A percentile compares a stretch with the other conserved stretches of the same genome.
phyloP scores from a whole-genome alignment of 495 filamentous ascomycete genomes.

The Aspergillus ellipticus region DNA sequence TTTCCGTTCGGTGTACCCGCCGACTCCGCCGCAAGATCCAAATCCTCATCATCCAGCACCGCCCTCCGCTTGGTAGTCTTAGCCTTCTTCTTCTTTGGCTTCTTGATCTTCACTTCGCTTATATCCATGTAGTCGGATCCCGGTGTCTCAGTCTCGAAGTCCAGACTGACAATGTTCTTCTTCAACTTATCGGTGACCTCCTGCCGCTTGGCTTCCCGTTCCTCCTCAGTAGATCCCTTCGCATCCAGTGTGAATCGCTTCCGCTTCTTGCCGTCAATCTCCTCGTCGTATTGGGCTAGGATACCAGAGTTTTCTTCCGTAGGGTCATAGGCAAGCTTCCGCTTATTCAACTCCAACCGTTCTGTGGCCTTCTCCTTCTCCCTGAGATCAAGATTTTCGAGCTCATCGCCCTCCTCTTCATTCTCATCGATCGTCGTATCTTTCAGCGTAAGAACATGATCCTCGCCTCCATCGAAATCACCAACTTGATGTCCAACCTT shows the following conservation, averaged over 20 bases:
- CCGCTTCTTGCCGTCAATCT: constrained; percentile 86
- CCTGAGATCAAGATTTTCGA: constrained; percentile 75
- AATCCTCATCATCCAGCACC: constrained; percentile 71
- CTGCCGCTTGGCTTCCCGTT: constrained; percentile 55
- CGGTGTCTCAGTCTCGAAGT: constrained; percentile 61
- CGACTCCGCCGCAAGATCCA: constrained; percentile 50
- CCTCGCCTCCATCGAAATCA: constrained; percentile 70
- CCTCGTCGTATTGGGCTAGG: constrained; percentile 89
- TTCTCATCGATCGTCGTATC: constrained; percentile 82
- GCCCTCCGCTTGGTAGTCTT: constrained; percentile 68
- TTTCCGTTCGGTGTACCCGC: constrained; percentile 41
- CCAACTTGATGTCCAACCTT: constrained; percentile 83
- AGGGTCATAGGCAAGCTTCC: constrained; percentile 85
- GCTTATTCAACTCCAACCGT: constrained; percentile 82
- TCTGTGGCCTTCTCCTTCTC: constrained; percentile 77
- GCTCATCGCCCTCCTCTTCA: constrained; percentile 87
- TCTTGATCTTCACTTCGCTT: constrained; percentile 82
- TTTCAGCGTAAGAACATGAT: constrained; percentile 85
- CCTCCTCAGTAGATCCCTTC: constrained; percentile 62
- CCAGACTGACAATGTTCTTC: constrained; percentile 69
- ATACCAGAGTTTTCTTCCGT: constrained; percentile 63
- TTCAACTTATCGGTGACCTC: constrained; percentile 59
- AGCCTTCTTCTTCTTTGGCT: constrained; percentile 89
- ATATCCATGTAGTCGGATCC: constrained; percentile 84
- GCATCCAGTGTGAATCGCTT: constrained; percentile 85